Conservation (phyloP, 2,329 filamentous ascomycete genomes). For the Leptographium radiaticola region DNA sequence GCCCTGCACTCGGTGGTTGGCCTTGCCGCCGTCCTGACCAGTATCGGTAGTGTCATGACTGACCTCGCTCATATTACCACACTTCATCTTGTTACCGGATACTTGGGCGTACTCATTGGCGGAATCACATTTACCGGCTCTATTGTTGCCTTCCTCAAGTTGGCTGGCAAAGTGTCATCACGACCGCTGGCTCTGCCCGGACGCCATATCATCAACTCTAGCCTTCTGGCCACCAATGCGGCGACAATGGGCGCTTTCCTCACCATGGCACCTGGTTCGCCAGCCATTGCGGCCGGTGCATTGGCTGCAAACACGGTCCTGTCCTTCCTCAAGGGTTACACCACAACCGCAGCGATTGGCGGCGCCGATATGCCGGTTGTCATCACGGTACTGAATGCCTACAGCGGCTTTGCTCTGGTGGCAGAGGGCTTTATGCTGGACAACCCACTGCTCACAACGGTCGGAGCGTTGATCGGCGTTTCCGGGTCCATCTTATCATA, state of each 20-base stretch:
- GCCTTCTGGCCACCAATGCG: conserved; percentile 61
- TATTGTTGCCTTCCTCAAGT: conserved; percentile 78
- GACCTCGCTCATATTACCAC: conserved; percentile 58
- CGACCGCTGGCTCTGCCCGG: conserved; percentile 61
- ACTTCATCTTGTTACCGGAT: conserved; percentile 73
- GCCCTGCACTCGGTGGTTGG: conserved; percentile 84
- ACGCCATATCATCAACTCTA: conserved; percentile 60
- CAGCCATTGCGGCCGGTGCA: conserved; percentile 65
- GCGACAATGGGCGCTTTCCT: conserved; percentile 78
- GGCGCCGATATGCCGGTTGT: conserved; percentile 92
- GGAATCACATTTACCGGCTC: conserved; percentile 87
- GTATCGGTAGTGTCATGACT: conserved; percentile 73
- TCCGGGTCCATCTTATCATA: conserved; percentile 83
- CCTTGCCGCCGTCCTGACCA: conserved; percentile 76
- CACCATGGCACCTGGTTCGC: conserved; percentile 67
- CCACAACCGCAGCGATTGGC: conserved; percentile 77
- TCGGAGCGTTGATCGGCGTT: conserved; percentile 78
- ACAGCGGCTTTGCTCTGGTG: conserved; percentile 80
- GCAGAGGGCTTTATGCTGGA: conserved; percentile 88
- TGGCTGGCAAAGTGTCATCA: conserved; percentile 71
- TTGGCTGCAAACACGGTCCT: conserved; percentile 63
- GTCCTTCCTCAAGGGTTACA: conserved; percentile 77
- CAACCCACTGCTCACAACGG: conserved; percentile 71
- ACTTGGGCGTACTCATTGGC: conserved; percentile 74
- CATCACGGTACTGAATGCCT: conserved; percentile 81